These are phyloP conservation scores for Symbiotaphrina buchneri DNA, from an alignment of 495 filamentous ascomycete genomes.

Conservation along the genomic window DNA sequence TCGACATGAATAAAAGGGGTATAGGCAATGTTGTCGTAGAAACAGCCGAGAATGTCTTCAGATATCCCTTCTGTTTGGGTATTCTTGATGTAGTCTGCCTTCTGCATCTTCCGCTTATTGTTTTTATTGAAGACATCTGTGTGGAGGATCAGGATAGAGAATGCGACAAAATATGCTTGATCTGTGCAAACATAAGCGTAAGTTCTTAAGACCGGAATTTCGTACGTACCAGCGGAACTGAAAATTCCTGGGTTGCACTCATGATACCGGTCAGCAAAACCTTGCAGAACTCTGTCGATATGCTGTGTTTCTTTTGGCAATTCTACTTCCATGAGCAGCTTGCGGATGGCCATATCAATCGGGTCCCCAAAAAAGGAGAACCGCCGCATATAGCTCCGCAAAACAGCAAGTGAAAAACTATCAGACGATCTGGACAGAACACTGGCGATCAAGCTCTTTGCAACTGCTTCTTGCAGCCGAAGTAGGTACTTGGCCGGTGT, in stretches of 20 bases:
- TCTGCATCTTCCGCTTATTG: slow-evolving; percentile 98
- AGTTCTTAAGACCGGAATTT: not conserved
- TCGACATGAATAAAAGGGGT: slow-evolving; percentile 95
- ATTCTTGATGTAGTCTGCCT: slow-evolving; percentile 86
- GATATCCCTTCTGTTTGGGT: slow-evolving; percentile 72
- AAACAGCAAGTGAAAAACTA: slow-evolving; percentile 54
- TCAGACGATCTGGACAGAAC: slow-evolving; percentile 67
- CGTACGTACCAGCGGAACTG: slow-evolving; percentile 40
- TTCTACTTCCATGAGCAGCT: slow-evolving; percentile 91
- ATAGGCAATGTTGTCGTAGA: slow-evolving; percentile 96
- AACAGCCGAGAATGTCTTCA: slow-evolving; percentile 81
- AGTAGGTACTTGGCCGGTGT: slow-evolving; percentile 76
- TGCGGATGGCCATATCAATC: slow-evolving; percentile 91
- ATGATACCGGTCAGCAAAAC: slow-evolving; percentile 90
- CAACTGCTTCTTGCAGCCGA: slow-evolving; percentile 56
- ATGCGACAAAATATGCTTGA: slow-evolving; percentile 92
- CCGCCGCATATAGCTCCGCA: slow-evolving; percentile 84
- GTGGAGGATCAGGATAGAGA: slow-evolving; percentile 87
- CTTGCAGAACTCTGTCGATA: slow-evolving; percentile 82
- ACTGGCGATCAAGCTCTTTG: slow-evolving; percentile 56
- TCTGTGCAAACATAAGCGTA: slow-evolving; percentile 22
- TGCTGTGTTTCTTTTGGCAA: slow-evolving; percentile 95
- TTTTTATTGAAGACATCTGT: slow-evolving; percentile 99
- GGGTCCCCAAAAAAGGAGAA: slow-evolving; percentile 92
- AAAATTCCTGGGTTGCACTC: slow-evolving; percentile 98